phyloP scores from a whole-genome alignment of 352 stramenopile species.

The Globisporangium takayamanum region DNA sequence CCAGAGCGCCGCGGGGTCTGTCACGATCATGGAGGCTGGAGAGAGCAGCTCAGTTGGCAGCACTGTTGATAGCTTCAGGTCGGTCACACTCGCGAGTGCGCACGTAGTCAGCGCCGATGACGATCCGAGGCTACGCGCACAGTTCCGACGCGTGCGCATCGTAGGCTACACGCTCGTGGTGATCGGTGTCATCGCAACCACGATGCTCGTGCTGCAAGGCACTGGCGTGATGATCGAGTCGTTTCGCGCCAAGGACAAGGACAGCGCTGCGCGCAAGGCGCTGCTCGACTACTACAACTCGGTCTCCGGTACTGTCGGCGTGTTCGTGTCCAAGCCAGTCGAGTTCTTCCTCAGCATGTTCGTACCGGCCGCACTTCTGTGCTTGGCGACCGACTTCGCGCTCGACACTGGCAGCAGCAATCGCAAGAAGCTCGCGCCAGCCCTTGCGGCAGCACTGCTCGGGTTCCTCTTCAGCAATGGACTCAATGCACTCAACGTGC shows the following conservation, averaged over 20 bases:
- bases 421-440: neutral
- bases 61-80: too few species aligned
- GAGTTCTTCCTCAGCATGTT: conserved; percentile 5
- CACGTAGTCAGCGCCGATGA: too few species aligned
- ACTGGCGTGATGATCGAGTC: neutral
- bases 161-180: neutral
- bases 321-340: conserved; percentile 5
- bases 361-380: neutral
- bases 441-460: neutral
- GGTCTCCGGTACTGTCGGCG: neutral
- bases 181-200: neutral
- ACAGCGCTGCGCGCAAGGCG: neutral
- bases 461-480: conserved; percentile 8
- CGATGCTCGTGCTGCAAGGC: neutral
- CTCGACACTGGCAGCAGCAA: neutral
- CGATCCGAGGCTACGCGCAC: neutral
- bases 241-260: neutral
- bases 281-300: conserved; percentile 9
- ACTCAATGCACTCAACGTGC: conserved; percentile 11
- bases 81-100: too few species aligned
- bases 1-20: too few species aligned
- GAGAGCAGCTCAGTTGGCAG: too few species aligned
- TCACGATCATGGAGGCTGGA: too few species aligned
- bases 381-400: conserved; percentile 2
- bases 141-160: conserved; percentile 1